Base-by-base conservation (phyloP, 768 basidiomycete species). In the Rubroboletus satanas region DNA sequence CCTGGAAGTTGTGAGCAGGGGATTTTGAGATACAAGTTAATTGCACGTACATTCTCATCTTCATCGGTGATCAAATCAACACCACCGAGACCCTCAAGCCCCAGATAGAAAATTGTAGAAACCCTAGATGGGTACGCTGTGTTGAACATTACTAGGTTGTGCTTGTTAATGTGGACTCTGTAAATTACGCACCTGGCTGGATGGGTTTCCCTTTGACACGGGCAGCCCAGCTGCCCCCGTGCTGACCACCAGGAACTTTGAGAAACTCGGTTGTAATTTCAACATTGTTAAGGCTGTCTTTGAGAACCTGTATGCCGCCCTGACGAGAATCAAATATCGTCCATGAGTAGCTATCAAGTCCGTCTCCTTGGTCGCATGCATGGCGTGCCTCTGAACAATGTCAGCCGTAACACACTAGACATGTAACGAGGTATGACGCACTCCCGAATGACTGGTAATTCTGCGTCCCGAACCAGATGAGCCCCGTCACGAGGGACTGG, bases 401-500 rank as follows among this genome's bases (percentile, higher is more conserved):
- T 53, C 46, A 59, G 48, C 7, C 17, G 7, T 15, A 35, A 36
- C 21, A 45, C 32, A 41, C 33, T 51, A 28, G 18, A 48, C 15
- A 46, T 51, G 52, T 28, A 54, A 21, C 9, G 15, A 35, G 26
- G 35, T 49, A 62, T n/a, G 37, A 75, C 87, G 69, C 57, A 86
- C 88, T 79, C 56, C 73, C 67, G 54, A 84, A 72, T 59, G 90
- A 87, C 65, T 85, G 78, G 66, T 83, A 97, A 72, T 96, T 82
- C 37, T 91, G 85, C 8, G 90, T 86, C 31, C 94, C 91, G 68
- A 91, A 93, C 95, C 95, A 98, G 71, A 96, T 82, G 33, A 98
- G 80, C 12, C 95, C 95, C 3, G 90, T 92, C 84, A 94, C 82
- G 28, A 98, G 79, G n/a, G 90, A 92, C 62, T 90, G 83, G 0